A percentile compares a stretch with the other conserved stretches of the same genome.
Conservation (phyloP, 768 basidiomycete species). For the Cubamyces sp. region DNA sequence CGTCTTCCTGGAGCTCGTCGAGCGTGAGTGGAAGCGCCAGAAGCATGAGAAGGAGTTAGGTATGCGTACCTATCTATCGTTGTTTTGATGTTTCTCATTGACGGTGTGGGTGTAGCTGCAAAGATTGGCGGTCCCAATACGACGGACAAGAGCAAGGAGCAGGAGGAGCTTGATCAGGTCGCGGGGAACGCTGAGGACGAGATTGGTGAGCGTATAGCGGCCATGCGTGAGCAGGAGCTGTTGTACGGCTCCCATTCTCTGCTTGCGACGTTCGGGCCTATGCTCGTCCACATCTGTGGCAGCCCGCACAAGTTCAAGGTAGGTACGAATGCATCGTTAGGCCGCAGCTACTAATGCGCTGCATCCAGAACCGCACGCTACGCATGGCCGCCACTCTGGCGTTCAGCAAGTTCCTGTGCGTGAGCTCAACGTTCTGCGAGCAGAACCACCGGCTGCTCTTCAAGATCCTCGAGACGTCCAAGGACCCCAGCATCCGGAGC, state of each 20-base stretch:
- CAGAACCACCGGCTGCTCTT: conserved; percentile 86
- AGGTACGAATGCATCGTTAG: conserved; percentile 7
- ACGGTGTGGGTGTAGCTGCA: conserved; percentile 48
- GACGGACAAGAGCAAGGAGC: conserved; percentile 47
- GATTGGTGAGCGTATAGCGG: conserved; percentile 89
- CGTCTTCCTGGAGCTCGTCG: conserved; percentile 93
- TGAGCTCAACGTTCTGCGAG: conserved; percentile 94
- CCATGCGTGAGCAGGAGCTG: conserved; percentile 83
- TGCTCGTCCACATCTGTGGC: conserved; percentile 89
- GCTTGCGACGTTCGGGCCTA: conserved; percentile 83
- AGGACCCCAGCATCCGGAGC: conserved; percentile 86
- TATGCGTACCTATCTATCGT: conserved; percentile 39
- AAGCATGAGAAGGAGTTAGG: conserved; percentile 88
- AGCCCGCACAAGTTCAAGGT: conserved; percentile 93
- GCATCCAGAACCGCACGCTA: conserved; percentile 75
- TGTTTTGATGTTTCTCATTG: background rate
- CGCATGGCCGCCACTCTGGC: conserved; percentile 86
- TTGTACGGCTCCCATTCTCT: conserved; percentile 83
- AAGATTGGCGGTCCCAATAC: conserved; percentile 55
- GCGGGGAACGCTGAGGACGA: conserved; percentile 98
- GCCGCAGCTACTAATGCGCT: background rate
- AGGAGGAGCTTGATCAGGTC: conserved; percentile 94
- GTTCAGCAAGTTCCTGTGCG: conserved; percentile 95
- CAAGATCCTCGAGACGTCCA: conserved; percentile 91
- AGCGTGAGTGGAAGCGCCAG: conserved; percentile 94